Evolutionary conservation across 306 rosid genomes (phyloP).

Genomic region (Myrica gale): DNA sequence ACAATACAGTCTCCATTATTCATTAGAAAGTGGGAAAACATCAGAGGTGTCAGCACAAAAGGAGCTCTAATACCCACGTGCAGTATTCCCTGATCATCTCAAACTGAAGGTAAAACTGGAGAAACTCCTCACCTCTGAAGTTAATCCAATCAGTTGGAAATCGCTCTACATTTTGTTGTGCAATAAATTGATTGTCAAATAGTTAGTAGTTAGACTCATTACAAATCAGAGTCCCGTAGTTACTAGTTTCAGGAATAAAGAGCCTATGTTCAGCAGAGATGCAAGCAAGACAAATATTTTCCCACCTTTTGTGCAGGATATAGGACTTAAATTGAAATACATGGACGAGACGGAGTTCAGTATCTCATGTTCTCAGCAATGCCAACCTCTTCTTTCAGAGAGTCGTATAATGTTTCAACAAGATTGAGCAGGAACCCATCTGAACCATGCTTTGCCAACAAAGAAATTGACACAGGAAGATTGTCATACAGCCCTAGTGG

Average conservation of each 20-base stretch:
- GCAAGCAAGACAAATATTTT: not conserved
- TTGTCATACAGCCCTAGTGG: constrained; percentile 62
- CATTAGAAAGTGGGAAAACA: not conserved
- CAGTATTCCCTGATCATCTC: constrained; percentile 2
- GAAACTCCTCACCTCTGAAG: not conserved
- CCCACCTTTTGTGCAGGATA: not conserved
- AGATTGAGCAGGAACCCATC: constrained; percentile 72
- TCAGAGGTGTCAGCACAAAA: not conserved
- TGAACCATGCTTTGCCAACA: constrained; percentile 72
- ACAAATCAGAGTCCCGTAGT: not conserved
- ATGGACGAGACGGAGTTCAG: constrained; percentile 2
- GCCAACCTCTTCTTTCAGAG: constrained; percentile 41
- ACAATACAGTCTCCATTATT: not conserved
- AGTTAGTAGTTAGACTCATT: not conserved
- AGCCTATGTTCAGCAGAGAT: not conserved
- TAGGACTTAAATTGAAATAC: not conserved
- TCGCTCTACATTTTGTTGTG: not conserved
- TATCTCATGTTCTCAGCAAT: constrained; percentile 2
- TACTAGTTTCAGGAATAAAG: not conserved
- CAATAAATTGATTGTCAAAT: not conserved
- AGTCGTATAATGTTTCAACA: constrained; percentile 56
- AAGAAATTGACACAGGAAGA: constrained; percentile 73
- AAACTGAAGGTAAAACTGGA: not conserved
- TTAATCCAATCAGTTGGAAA: not conserved
- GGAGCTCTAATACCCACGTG: no score